Conservation (phyloP, 2,329 filamentous ascomycete species). For the Verticillium alfalfae region DNA sequence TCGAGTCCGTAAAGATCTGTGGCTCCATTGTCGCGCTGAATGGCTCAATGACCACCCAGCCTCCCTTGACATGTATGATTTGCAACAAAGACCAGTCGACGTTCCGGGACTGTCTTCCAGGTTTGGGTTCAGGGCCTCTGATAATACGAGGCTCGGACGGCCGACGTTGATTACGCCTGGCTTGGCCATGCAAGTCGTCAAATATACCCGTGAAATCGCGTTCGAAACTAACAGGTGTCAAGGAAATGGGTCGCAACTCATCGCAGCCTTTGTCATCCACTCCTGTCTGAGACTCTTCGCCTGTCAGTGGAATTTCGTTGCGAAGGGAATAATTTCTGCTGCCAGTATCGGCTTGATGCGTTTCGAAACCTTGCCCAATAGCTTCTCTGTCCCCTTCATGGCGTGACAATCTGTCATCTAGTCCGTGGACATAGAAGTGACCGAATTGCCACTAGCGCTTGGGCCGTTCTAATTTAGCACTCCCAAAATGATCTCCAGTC, state of each 20-base stretch:
- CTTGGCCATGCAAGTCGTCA: neutral
- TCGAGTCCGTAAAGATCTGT: neutral
- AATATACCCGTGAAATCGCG: neutral
- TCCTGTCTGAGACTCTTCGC: neutral
- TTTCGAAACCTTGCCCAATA: too few species aligned
- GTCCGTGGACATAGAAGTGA: neutral
- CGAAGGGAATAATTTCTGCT: too few species aligned
- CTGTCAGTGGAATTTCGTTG: neutral
- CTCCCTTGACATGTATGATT: neutral
- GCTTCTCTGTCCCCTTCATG: neutral
- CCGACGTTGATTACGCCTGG: neutral
- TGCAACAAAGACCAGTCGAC: neutral
- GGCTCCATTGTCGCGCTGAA: neutral
- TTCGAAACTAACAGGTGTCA: neutral
- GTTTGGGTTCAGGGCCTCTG: neutral
- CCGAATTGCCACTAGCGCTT: neutral
- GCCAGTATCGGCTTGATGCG: too few species aligned
- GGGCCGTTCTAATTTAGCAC: neutral
- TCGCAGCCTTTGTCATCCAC: too few species aligned
- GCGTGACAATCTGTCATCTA: neutral
- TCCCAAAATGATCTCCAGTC: neutral
- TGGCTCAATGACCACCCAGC: neutral
- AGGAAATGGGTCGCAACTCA: neutral
- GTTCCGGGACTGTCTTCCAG: neutral
- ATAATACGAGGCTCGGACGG: neutral